Conservation (phyloP, 768 basidiomycete species). For the Trametes punicea region DNA sequence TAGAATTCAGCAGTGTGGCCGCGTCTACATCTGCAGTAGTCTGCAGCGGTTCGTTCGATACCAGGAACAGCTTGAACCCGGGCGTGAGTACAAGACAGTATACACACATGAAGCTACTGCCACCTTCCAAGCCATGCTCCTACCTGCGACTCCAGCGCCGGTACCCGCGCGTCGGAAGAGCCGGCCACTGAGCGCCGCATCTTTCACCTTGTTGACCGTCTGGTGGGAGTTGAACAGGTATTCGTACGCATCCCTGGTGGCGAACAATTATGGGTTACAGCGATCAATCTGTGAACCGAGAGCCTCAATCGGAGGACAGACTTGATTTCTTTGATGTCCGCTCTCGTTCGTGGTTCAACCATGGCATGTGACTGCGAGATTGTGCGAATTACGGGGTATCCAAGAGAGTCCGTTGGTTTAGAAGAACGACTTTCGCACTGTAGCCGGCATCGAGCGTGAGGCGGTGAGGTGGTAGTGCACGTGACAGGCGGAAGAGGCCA, state of each 20-base stretch:
- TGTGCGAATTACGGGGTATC: background rate
- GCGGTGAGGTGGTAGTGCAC: no score
- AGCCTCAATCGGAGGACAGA: slow-evolving; percentile 30
- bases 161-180: slow-evolving; percentile 45
- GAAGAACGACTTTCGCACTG: no score
- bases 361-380: background rate
- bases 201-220: slow-evolving; percentile 62
- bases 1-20: slow-evolving; percentile 26
- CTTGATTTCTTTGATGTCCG: slow-evolving; percentile 32
- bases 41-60: slow-evolving; percentile 62
- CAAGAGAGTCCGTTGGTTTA: background rate
- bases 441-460: no score
- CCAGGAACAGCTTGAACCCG: slow-evolving; percentile 67
- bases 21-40: slow-evolving; percentile 38
- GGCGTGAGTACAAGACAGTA: background rate
- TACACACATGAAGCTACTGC: slow-evolving; percentile 17
- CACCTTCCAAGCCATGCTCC: slow-evolving; percentile 88
- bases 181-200: slow-evolving; percentile 59
- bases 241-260: slow-evolving; percentile 40
- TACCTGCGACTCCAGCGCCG: slow-evolving; percentile 55
- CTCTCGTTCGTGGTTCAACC: slow-evolving; percentile 25
- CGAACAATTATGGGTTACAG: slow-evolving; percentile 25
- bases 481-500: no score
- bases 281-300: slow-evolving; percentile 24
- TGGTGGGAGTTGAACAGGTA: slow-evolving; percentile 49